phyloP scores from a whole-genome alignment of 768 basidiomycete genomes.

The Fomitopsis pulvina region DNA sequence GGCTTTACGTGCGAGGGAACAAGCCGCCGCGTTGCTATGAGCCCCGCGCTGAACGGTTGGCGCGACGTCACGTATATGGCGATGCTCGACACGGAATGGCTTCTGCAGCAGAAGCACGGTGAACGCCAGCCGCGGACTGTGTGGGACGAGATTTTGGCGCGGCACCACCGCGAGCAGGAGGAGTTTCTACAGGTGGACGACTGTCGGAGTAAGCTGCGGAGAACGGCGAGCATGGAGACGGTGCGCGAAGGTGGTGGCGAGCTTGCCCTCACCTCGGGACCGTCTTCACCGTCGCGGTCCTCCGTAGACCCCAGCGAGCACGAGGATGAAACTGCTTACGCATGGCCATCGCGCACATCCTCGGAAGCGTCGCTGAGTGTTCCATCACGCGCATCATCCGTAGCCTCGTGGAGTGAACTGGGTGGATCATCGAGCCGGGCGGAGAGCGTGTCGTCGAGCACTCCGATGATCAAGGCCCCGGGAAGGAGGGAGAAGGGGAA shows the following conservation, averaged over 20 bases:
- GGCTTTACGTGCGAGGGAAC: constrained; percentile 62
- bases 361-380: neutral
- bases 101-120: constrained; percentile 3
- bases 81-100: constrained; percentile 22
- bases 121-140: constrained; percentile 5
- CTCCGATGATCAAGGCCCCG: neutral
- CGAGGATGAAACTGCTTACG: neutral
- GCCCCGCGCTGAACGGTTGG: constrained; percentile 27
- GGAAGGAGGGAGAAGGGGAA: neutral
- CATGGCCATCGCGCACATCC: neutral
- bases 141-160: constrained; percentile 22
- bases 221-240: constrained; percentile 14
- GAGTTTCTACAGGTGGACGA: constrained; percentile 19
- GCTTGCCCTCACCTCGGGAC: neutral
- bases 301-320: neutral
- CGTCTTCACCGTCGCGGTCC: neutral
- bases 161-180: constrained; percentile 20
- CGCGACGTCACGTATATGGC: constrained; percentile 19
- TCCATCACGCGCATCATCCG: neutral
- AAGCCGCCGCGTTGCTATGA: constrained; percentile 46
- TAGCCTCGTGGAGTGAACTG: neutral
- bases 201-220: neutral
- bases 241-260: neutral
- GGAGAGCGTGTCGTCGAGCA: neutral
- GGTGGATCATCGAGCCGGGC: neutral